These are phyloP conservation scores for Pyrus communis DNA, from an alignment of 306 rosid species.

Conservation along the genomic window DNA sequence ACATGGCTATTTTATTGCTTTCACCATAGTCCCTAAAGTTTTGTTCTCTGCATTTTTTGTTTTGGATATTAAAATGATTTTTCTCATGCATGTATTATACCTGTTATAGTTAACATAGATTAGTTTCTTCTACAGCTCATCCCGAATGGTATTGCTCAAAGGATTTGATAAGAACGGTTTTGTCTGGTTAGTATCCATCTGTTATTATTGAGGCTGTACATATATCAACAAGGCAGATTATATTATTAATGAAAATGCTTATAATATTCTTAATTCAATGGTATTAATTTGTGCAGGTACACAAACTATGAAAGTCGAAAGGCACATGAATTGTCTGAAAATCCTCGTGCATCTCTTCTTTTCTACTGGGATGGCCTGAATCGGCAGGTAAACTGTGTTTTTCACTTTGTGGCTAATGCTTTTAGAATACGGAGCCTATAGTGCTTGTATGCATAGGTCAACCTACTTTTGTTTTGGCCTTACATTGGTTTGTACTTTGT, in stretches of 20 bases:
- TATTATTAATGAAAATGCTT: slow-evolving; percentile 1
- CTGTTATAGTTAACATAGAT: slow-evolving; percentile 17
- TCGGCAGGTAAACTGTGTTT: slow-evolving; percentile 49
- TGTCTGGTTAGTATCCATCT: slow-evolving; percentile 66
- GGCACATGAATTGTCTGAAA: slow-evolving; percentile 64
- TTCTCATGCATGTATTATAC: background rate
- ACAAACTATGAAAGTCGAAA: slow-evolving; percentile 90
- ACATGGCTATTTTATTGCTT: background rate
- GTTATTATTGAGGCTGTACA: slow-evolving; percentile 10
- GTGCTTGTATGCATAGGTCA: background rate
- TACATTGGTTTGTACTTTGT: background rate
- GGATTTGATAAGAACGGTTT: slow-evolving; percentile 84
- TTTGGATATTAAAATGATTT: background rate
- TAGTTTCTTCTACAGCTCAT: slow-evolving; percentile 55
- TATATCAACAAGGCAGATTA: background rate
- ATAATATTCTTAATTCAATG: slow-evolving; percentile 14
- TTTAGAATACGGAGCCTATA: background rate
- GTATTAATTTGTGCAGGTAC: slow-evolving; percentile 50
- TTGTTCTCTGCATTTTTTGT: background rate
- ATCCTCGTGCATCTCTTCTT: slow-evolving; percentile 81
- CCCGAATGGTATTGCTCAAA: slow-evolving; percentile 84
- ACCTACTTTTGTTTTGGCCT: background rate
- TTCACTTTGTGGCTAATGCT: background rate
- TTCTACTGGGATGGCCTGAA: slow-evolving; percentile 88
- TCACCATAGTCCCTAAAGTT: background rate